Base-by-base conservation (phyloP, 2,329 filamentous ascomycete genomes). In the Colletotrichum costaricense region DNA sequence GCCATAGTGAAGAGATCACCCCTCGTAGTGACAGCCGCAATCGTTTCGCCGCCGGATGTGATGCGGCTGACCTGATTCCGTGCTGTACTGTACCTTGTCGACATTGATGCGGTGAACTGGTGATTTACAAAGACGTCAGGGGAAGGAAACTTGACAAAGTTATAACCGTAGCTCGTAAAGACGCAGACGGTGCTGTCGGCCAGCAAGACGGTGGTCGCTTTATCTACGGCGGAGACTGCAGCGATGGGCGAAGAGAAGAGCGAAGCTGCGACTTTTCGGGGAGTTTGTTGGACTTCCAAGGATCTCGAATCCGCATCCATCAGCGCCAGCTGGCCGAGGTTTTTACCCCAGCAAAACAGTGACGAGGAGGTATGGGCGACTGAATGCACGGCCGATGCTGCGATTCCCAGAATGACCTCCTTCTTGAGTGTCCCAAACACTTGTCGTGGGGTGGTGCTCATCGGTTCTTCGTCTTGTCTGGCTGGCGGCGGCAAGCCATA, bases 281-380 rank as follows among this genome's bases (percentile, higher is more conserved):
- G 97, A 0, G 90, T 91, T 24, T 89, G 84, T 79, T 98, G 97
- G n/a, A 93, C 85, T 77, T 97, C 94, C 5, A 98, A 88, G 0
- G 95, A 98, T 58, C 95, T 91, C 30, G 97, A 97, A 82, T 98
- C 96, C 0, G 97, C 96, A 81, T 98, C 97, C 84, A 98, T 95
- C 66, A 99, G 88, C 5, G 95, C 97, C 59, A 99, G 89, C 81
- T 99, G 97, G 2, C 97, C 97, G 77, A 95, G 92, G 78, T 98
- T 99, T 78, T 97, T 97, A 26, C 97, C 97, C 88, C 97, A 99
- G 2, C 95, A 97, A 80, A 94, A 99, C 1, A 99, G 84, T 1
- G 94, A 94, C 0, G 91, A 90, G 1, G 89, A 88, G 0, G 95
- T 98, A 78, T 97, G 93, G 0, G 95, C 94, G 3, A 97, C 95